Evolutionary conservation across 352 stramenopile species (phyloP).

Genomic region (Aphanomyces stellatus): DNA sequence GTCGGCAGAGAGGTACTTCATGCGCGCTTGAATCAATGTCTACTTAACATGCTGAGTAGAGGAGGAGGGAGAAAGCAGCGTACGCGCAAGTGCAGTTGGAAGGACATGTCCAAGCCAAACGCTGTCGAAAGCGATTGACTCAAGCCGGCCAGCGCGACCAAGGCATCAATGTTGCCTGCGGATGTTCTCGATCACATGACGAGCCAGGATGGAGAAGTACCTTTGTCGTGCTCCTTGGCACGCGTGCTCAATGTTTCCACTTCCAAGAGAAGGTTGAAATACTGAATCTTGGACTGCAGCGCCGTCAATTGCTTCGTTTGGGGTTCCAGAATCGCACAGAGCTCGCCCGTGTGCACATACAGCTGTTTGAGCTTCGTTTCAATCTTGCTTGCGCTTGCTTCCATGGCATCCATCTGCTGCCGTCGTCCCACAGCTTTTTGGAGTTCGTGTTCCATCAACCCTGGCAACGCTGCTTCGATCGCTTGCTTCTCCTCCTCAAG

Average conservation of each 20-base stretch:
- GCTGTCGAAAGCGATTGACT: background rate
- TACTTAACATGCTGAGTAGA: background rate
- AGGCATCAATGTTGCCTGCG: conserved; percentile 15
- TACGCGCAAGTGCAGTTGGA: conserved; percentile 10
- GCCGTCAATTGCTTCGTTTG: background rate
- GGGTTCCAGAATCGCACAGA: conserved; percentile 4
- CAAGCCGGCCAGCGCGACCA: conserved; percentile 6
- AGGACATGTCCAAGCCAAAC: conserved; percentile 12
- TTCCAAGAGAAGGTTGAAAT: conserved; percentile 4
- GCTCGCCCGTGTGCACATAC: background rate
- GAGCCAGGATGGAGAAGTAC: background rate
- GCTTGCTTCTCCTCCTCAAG: background rate
- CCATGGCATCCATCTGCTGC: background rate
- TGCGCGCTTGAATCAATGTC: conserved; percentile 13
- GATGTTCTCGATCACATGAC: background rate
- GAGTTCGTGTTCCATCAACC: background rate
- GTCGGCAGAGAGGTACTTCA: background rate
- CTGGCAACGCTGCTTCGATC: background rate
- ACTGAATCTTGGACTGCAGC: conserved; percentile 4
- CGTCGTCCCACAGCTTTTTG: background rate
- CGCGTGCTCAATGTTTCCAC: conserved; percentile 12
- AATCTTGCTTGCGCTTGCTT: background rate
- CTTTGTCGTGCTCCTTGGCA: background rate
- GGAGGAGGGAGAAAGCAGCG: background rate
- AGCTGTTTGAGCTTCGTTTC: background rate